Base-by-base conservation (phyloP, 768 basidiomycete species). In the Boletus sp. region DNA sequence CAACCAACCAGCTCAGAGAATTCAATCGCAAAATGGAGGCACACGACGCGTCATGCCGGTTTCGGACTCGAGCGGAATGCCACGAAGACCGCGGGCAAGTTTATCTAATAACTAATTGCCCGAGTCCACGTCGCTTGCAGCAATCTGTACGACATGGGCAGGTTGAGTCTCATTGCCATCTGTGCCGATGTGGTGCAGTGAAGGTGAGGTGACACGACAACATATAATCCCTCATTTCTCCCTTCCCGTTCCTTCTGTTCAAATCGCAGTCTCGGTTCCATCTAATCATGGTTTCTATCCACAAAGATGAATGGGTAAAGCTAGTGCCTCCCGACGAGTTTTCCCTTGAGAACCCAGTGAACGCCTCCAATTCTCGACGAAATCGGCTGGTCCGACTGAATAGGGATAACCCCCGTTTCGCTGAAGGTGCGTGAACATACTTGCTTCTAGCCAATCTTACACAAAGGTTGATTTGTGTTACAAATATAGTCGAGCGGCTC, bases 311-410 rank as follows among this genome's bases (percentile, higher is more conserved):
- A 33, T 70, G 69, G 69, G 65, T 71, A 35, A 66, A 71, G 39
- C 52, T 71, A 2, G n/a, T 33, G 5, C 65, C 63, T 28, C 67
- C 69, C 14, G 73, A 75, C 49, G 71, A 72, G 40, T 73, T 71
- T 51, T 73, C 65, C 33, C 58, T 80, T 54, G 73, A 76, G 52
- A 77, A 81, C 60, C 77, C 77, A 14, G 75, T 74, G 62, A 74
- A 80, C 52, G 57, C 62, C 30, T 35, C 56, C 35, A 68, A 71
- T 56, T 73, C 75, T 45, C 74, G 73, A 63, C 74, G 73, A 60
- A 78, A 71, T 59, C 75, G 81, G 58, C 64, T 85, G 52, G 69
- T 75, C 33, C 65, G 67, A 40, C 64, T 85, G n/a, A 64, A 71
- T 17, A 71, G 58, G 11, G 66, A 70, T 4, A 69, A 75, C 52